Evolutionary conservation across 2,329 filamentous ascomycete genomes (phyloP).

Genomic region (Didymella exigua): DNA sequence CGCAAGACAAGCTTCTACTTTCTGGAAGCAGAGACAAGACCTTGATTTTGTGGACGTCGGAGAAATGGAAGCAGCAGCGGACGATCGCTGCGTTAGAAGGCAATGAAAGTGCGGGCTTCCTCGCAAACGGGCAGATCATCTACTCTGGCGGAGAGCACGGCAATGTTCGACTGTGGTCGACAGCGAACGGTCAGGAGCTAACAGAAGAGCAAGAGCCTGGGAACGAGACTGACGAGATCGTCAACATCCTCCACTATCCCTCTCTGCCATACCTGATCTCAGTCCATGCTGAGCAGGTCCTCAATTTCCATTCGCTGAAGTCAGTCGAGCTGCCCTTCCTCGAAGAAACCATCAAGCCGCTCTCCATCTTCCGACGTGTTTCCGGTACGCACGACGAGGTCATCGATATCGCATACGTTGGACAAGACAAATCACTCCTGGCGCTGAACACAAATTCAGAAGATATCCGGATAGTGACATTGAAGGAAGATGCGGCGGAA

Average conservation of each 20-base stretch:
- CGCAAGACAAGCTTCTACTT: slow-evolving; percentile 74
- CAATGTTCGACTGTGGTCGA: slow-evolving; percentile 81
- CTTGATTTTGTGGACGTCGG: slow-evolving; percentile 86
- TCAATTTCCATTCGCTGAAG: slow-evolving; percentile 71
- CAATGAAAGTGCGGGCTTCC: slow-evolving; percentile 82
- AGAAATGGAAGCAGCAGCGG: slow-evolving; percentile 80
- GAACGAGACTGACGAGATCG: slow-evolving; percentile 68
- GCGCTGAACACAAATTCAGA: slow-evolving; percentile 95
- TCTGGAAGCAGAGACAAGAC: slow-evolving; percentile 93
- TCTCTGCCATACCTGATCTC: slow-evolving; percentile 75
- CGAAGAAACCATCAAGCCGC: slow-evolving; percentile 59
- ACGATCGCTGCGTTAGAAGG: slow-evolving; percentile 85
- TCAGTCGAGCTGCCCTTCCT: slow-evolving; percentile 49
- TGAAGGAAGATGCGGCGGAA: slow-evolving; percentile 50
- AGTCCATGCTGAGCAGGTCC: slow-evolving; percentile 86
- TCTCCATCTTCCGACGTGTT: slow-evolving; percentile 73
- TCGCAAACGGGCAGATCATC: slow-evolving; percentile 71
- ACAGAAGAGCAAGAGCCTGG: slow-evolving; percentile 72
- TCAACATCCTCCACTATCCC: slow-evolving; percentile 71
- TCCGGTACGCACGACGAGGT: slow-evolving; percentile 98
- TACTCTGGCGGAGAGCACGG: slow-evolving; percentile 88
- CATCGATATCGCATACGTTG: slow-evolving; percentile 88
- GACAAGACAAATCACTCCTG: slow-evolving; percentile 78
- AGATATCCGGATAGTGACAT: slow-evolving; percentile 84
- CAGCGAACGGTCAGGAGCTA: slow-evolving; percentile 76